phyloP scores from a whole-genome alignment of 345 rosid species.

The Eutrema japonicum region DNA sequence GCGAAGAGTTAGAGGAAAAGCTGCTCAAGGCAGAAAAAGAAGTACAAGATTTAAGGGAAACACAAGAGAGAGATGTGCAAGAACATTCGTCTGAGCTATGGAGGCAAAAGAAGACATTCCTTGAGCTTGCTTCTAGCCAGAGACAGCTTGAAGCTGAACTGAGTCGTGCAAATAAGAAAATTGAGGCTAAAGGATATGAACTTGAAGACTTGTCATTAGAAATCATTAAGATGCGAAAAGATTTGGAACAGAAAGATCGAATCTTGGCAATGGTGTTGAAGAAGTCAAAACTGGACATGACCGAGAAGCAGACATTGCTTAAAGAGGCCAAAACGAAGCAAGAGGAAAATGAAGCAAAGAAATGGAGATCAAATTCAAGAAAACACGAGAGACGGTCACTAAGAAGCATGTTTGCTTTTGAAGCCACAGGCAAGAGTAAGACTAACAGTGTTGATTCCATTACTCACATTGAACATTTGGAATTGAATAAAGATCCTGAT shows the following conservation, averaged over 20 bases:
- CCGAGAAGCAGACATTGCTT: conserved; percentile 71
- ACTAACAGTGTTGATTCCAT: conserved; percentile 41
- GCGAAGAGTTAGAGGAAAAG: conserved; percentile 63
- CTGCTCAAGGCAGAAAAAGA: conserved; percentile 51
- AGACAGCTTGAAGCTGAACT: conserved; percentile 88
- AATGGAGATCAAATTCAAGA: conserved; percentile 59
- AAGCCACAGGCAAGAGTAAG: conserved; percentile 51
- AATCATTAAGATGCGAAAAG: conserved; percentile 61
- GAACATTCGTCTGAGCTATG: conserved; percentile 74
- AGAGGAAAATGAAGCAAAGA: conserved; percentile 73
- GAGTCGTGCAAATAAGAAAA: conserved; percentile 70
- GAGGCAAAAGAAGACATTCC: conserved; percentile 89
- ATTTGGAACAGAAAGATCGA: conserved; percentile 82
- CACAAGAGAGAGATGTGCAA: conserved; percentile 57
- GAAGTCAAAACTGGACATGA: conserved; percentile 69
- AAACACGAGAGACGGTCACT: conserved; percentile 72
- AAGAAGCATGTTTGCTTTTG: conserved; percentile 67
- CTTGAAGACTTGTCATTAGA: conserved; percentile 71
- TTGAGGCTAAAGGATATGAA: conserved; percentile 65
- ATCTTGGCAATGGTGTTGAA: conserved; percentile 77
- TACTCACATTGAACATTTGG: conserved; percentile 49
- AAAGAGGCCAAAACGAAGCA: conserved; percentile 75
- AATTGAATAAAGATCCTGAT: conserved; percentile 47
- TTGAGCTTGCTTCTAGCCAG: conserved; percentile 92
- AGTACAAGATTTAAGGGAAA: conserved; percentile 63